Percentiles rank a stretch among this genome's conserved stretches.
These are phyloP conservation scores for Sarocladium kiliense DNA, from an alignment of 2,329 filamentous ascomycete species.

Conservation along the genomic window DNA sequence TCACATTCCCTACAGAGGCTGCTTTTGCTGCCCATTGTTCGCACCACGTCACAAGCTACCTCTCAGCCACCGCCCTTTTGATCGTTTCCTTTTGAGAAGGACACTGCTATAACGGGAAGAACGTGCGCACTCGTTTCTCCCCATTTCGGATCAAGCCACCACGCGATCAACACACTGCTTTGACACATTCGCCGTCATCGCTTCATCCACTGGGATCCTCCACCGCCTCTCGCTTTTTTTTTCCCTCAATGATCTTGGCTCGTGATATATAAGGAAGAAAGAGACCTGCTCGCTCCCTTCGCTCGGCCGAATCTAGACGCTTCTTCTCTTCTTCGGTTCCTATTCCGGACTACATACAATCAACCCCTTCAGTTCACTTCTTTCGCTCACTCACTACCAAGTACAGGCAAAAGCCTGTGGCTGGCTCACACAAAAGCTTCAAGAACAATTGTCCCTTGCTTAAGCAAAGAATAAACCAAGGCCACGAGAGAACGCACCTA, in stretches of 20 bases:
- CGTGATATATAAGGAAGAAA: neutral
- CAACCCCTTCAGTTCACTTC: neutral
- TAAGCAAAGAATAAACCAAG: too few species aligned
- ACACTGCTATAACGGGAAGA: neutral
- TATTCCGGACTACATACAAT: neutral
- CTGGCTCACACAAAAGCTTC: neutral
- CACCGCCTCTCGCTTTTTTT: neutral
- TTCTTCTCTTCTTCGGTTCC: neutral
- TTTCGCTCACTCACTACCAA: neutral
- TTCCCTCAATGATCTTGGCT: neutral
- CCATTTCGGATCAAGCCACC: neutral
- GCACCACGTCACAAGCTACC: neutral
- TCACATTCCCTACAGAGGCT: constrained; percentile 7
- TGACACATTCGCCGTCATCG: neutral
- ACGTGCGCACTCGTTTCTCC: neutral
- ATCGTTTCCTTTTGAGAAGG: neutral
- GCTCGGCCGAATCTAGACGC: neutral
- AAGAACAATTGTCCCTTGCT: too few species aligned
- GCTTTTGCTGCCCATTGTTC: neutral
- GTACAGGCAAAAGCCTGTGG: neutral
- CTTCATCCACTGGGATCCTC: neutral
- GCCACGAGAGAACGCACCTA: too few species aligned
- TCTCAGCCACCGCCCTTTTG: constrained; percentile 5
- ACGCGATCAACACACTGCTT: neutral
- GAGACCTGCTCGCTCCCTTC: neutral